Base-by-base conservation (phyloP, 768 basidiomycete genomes). In the Xerocomellus intermedius region DNA sequence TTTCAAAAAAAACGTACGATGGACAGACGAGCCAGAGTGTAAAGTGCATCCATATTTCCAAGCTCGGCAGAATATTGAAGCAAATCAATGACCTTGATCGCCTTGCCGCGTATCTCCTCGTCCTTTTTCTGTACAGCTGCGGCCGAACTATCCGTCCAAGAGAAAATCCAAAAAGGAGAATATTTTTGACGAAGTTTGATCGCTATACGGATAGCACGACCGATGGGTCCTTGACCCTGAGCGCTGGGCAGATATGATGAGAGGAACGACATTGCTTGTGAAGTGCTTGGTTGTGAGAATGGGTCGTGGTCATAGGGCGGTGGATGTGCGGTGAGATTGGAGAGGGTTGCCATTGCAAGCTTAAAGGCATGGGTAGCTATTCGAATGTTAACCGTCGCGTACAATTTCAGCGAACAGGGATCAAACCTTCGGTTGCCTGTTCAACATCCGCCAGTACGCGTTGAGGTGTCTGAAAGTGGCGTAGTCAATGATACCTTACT, bases 21-120 rank as follows among this genome's bases (percentile, higher is more conserved):
- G 46, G 87, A 86, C 45, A 92, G 70, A 49, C 82, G 77, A 2
- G 81, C 89, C 13, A 88, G 77, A 1, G 79, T 79, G 64, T 81
- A 91, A 26, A 91, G 62, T 10, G 91, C 91, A 52, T 94, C 88
- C 52, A 69, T 69, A 64, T 89, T 81, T 13, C 92, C 94, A 44
- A 91, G 72, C 50, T 91, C 89, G 8, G 85, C 83, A 1, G 92
- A 89, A 71, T 91, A 87, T 55, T 91, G 82, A 30, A 94, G 73
- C 12, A 94, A 68, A 64, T 92, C 90, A 14, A 93, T 65, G 32
- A 91, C 89, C 67, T 93, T 93, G 66, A 91, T 84, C 9, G 89
- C 86, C 64, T 87, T 89, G 3, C 81, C 77, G 19, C 75, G 77
- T 60, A 83, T 70, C 57, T 91, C 89, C 43, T 90, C 89, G 17